Conservation (phyloP, 1,284 basidiomycete genomes). For the Takashimella tepidaria region DNA sequence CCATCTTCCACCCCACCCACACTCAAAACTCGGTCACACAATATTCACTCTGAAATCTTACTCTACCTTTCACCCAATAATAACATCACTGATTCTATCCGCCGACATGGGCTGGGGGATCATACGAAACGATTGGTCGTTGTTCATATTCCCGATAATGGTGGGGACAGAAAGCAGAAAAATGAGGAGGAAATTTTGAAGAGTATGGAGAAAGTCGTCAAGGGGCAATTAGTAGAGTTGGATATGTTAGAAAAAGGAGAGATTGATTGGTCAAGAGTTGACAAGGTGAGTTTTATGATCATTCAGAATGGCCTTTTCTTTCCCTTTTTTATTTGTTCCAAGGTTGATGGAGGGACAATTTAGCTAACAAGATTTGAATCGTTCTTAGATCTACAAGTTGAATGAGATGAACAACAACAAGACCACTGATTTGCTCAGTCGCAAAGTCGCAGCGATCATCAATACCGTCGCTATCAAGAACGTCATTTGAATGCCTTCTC, state of each 20-base stretch:
- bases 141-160: slow-evolving; percentile 56
- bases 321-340: no score
- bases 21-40: slow-evolving; percentile 37
- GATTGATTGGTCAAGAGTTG: slow-evolving; percentile 51
- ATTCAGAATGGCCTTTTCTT: no score
- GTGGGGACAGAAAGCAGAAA: not conserved
- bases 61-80: slow-evolving; percentile 77
- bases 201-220: slow-evolving; percentile 57
- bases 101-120: slow-evolving; percentile 74
- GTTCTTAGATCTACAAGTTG: slow-evolving; percentile 66
- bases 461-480: slow-evolving; percentile 76
- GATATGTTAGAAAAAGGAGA: slow-evolving; percentile 20
- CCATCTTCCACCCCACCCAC: slow-evolving; percentile 9
- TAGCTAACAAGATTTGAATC: no score
- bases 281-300: slow-evolving; percentile 63
- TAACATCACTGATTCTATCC: slow-evolving; percentile 81
- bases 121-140: slow-evolving; percentile 64
- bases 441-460: slow-evolving; percentile 62
- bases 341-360: no score
- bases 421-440: slow-evolving; percentile 38
- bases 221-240: slow-evolving; percentile 55
- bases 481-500: slow-evolving; percentile 51
- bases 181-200: slow-evolving; percentile 45
- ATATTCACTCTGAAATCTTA: slow-evolving; percentile 69
- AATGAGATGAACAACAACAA: slow-evolving; percentile 50